phyloP scores from a whole-genome alignment of 768 basidiomycete species.

The Auricularia heimuer region DNA sequence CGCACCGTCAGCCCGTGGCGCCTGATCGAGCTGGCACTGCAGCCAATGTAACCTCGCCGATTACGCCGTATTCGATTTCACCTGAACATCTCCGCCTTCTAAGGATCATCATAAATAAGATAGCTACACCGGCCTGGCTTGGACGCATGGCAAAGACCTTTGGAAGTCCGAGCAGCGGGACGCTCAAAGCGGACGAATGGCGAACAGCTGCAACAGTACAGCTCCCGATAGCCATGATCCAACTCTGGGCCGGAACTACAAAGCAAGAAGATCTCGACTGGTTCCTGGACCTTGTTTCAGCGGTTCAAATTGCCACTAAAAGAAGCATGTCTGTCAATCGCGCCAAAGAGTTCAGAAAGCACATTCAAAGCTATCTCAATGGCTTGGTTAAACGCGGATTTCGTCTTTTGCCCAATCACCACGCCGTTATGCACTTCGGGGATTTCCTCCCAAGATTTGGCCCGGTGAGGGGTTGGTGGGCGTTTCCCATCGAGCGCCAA shows the following conservation, averaged over 20 bases:
- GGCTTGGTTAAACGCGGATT: slow-evolving; percentile 13
- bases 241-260: slow-evolving; percentile 17
- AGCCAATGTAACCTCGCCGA: too few species aligned
- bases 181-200: slow-evolving; percentile 28
- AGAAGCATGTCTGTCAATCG: slow-evolving; percentile 13
- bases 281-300: slow-evolving; percentile 23
- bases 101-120: too few species aligned
- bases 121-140: too few species aligned
- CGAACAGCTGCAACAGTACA: slow-evolving; percentile 17
- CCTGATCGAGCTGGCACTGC: too few species aligned
- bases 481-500: too few species aligned
- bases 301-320: slow-evolving; percentile 17
- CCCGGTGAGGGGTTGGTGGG: too few species aligned
- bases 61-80: too few species aligned
- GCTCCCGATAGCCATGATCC: slow-evolving; percentile 20
- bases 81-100: too few species aligned
- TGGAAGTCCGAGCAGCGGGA: slow-evolving; percentile 20
- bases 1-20: too few species aligned
- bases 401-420: slow-evolving; percentile 21
- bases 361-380: slow-evolving; percentile 20
- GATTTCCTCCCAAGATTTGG: too few species aligned
- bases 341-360: slow-evolving; percentile 9
- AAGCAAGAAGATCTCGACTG: slow-evolving; percentile 14
- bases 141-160: too few species aligned
- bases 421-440: too few species aligned